phyloP scores from a whole-genome alignment of 768 basidiomycete species.

The Termitomyces sp. region DNA sequence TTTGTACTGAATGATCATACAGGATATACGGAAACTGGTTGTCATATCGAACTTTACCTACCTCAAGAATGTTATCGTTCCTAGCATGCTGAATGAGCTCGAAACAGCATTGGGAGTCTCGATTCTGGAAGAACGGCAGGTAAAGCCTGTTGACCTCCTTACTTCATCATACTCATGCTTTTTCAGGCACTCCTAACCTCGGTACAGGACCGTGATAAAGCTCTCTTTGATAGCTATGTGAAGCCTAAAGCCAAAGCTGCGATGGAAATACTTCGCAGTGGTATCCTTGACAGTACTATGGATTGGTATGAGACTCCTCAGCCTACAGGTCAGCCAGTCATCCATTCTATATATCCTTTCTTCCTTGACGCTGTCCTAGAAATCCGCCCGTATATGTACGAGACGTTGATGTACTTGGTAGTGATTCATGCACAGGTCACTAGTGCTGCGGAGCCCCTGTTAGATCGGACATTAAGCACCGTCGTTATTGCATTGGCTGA shows the following conservation, averaged over 20 bases:
- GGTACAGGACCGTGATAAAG: constrained; percentile 81
- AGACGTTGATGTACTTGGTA: constrained; percentile 83
- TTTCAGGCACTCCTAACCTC: constrained; percentile 69
- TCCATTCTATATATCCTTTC: constrained; percentile 25
- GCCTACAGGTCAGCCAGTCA: constrained; percentile 57
- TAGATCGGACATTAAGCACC: constrained; percentile 77
- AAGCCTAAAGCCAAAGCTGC: constrained; percentile 76
- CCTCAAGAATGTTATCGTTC: constrained; percentile 66
- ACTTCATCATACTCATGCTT: background rate
- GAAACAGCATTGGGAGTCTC: constrained; percentile 72
- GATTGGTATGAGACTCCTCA: constrained; percentile 96
- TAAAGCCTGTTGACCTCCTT: constrained; percentile 23
- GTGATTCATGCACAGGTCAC: constrained; percentile 90
- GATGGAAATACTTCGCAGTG: constrained; percentile 64
- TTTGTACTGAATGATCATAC: background rate
- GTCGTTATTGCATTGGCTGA: constrained; percentile 81
- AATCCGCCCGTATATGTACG: constrained; percentile 93
- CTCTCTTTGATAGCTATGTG: constrained; percentile 84
- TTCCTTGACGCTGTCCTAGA: constrained; percentile 37
- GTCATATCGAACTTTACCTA: constrained; percentile 88
- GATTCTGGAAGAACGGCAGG: constrained; percentile 70
- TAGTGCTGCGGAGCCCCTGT: constrained; percentile 69
- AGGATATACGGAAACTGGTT: constrained; percentile 86
- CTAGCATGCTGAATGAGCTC: constrained; percentile 76
- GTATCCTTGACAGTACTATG: constrained; percentile 76